Percentiles rank a stretch among this genome's conserved stretches.
Conservation (phyloP, 371 early-diverging fungal genomes). For the Rhizopus sp. region DNA sequence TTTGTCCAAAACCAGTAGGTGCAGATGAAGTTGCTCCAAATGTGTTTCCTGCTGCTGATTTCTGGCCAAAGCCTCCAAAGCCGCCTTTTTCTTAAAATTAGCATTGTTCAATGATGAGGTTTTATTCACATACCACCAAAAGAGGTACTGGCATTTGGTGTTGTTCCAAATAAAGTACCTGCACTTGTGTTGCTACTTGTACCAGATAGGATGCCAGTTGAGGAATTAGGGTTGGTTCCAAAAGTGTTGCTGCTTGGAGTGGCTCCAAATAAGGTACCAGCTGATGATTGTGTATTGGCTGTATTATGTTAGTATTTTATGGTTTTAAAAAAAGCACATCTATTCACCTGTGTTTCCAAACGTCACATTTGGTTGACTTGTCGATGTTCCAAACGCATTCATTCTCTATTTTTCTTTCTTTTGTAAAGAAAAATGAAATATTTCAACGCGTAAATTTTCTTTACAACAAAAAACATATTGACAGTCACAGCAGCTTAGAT, state of each 20-base stretch:
- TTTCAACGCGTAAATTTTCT: constrained; percentile 5
- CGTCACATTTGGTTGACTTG: constrained; percentile 3
- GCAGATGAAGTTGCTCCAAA: constrained; percentile 3
- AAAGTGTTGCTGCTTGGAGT: constrained; percentile 8
- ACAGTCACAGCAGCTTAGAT: neutral
- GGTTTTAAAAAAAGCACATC: constrained; percentile 5
- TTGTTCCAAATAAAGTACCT: constrained; percentile 37
- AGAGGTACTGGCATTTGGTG: constrained; percentile 27
- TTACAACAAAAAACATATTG: neutral
- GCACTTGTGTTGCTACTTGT: constrained; percentile 28
- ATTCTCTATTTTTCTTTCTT: neutral
- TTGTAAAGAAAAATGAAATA: constrained; percentile 3
- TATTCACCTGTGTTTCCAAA: constrained; percentile 4
- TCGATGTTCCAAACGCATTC: constrained; percentile 3
- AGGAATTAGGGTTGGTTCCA: constrained; percentile 7
- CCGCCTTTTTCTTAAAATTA: neutral
- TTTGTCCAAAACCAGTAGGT: constrained; percentile 14
- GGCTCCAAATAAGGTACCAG: constrained; percentile 38
- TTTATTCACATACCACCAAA: constrained; percentile 24
- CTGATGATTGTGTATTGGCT: constrained; percentile 33
- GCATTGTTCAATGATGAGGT: neutral
- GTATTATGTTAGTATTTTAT: constrained; percentile 2
- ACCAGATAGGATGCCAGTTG: constrained; percentile 27
- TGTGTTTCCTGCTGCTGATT: constrained; percentile 12
- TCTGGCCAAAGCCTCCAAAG: constrained; percentile 18